Conservation (phyloP, 768 basidiomycete species). For the Ramaria rubella region DNA sequence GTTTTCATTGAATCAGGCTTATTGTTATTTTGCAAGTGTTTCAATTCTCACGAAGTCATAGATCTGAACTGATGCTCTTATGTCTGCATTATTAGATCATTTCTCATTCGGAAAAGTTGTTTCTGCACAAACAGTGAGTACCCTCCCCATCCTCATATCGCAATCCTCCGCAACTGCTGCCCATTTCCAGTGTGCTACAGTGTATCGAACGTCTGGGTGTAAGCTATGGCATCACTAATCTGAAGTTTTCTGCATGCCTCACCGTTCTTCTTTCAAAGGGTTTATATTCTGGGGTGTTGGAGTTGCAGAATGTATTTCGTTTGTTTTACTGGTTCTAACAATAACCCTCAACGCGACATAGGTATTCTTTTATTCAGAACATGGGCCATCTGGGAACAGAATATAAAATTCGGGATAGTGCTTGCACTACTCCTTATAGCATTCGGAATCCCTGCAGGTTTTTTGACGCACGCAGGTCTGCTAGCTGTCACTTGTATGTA, state of each 20-base stretch:
- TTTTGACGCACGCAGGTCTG: not conserved
- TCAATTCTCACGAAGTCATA: not conserved
- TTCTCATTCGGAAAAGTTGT: not conserved
- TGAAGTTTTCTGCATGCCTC: not conserved
- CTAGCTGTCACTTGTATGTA: not conserved
- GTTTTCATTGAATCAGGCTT: conserved; percentile 19
- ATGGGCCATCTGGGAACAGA: conserved; percentile 4
- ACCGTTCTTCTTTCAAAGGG: not conserved
- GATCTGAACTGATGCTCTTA: not conserved
- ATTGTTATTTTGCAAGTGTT: conserved; percentile 5
- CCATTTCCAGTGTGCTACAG: not conserved
- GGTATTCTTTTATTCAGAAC: not conserved
- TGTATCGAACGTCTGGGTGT: not conserved
- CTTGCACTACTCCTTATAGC: not conserved
- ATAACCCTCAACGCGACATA: not conserved
- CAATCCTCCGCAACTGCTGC: not conserved
- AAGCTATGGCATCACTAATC: not conserved
- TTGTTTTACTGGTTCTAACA: not conserved
- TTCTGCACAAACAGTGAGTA: not conserved
- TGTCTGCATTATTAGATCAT: not conserved
- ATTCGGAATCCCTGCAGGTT: not conserved
- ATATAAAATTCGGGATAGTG: not conserved
- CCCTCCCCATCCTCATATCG: not conserved
- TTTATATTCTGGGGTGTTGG: not conserved
- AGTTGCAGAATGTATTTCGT: not conserved